These are phyloP conservation scores for Stemphylium lycopersici DNA, from an alignment of 2,329 filamentous ascomycete genomes.

Conservation along the genomic window DNA sequence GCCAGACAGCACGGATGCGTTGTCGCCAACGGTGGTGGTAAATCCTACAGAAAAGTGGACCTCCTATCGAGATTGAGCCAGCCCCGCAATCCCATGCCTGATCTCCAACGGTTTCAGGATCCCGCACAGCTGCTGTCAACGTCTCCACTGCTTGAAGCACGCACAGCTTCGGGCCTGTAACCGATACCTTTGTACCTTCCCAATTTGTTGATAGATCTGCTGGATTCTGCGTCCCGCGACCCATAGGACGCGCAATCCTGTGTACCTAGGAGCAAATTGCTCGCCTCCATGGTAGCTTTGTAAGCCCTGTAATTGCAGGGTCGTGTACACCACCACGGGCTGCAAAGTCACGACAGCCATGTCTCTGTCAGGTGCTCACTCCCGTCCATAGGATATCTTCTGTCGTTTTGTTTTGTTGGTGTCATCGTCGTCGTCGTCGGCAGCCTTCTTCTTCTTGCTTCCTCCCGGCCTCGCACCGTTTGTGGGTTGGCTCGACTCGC, in stretches of 20 bases:
- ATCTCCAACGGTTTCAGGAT: constrained; percentile 14
- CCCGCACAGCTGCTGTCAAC: constrained; percentile 3
- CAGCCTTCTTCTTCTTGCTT: constrained; percentile 55
- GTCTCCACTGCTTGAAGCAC: constrained; percentile 7
- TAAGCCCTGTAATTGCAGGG: constrained; percentile 8
- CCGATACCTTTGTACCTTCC: constrained; percentile 25
- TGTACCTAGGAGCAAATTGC: constrained; percentile 8
- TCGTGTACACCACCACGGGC: constrained; percentile 1
- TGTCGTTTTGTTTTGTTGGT: constrained; percentile 56
- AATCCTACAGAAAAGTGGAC: constrained; percentile 21
- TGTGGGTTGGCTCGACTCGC: constrained; percentile 54
- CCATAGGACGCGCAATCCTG: constrained; percentile 36
- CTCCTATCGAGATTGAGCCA: constrained; percentile 26
- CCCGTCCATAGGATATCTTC: constrained; percentile 58
- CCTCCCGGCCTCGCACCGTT: constrained; percentile 45
- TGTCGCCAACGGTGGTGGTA: constrained; percentile 22
- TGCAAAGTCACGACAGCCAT: constrained; percentile 1
- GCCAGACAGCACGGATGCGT: constrained; percentile 21
- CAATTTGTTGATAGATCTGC: constrained; percentile 20
- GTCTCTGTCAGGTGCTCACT: constrained; percentile 37
- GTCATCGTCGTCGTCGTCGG: constrained; percentile 54
- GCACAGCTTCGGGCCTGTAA: constrained; percentile 9
- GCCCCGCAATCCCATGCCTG: constrained; percentile 29
- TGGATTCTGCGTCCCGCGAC: constrained; percentile 20
- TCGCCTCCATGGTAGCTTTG: constrained; percentile 9